A percentile compares a stretch with the other conserved stretches of the same genome.
phyloP scores from a whole-genome alignment of 108 stramenopile species.

The Mediolabrus comicus region DNA sequence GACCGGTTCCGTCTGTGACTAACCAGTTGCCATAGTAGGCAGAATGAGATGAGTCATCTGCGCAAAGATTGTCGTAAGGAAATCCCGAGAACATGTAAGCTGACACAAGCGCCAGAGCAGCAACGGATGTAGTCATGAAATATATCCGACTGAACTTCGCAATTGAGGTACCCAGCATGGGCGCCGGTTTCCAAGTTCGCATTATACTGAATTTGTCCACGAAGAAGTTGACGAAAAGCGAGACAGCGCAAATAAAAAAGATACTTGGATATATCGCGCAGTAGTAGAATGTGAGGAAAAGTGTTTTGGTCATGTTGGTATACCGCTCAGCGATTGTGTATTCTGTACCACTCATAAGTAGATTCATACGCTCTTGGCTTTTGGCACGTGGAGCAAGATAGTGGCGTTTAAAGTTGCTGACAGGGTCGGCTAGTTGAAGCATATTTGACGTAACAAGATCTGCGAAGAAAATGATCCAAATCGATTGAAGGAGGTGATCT shows the following conservation, averaged over 20 bases:
- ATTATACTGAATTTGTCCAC: slow-evolving; percentile 77
- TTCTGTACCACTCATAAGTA: slow-evolving; percentile 71
- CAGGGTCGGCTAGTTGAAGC: slow-evolving; percentile 54
- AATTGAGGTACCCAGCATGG: slow-evolving; percentile 63
- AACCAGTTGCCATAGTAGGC: slow-evolving; percentile 49
- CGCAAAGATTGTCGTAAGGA: slow-evolving; percentile 85
- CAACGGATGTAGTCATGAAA: slow-evolving; percentile 68
- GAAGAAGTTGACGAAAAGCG: slow-evolving; percentile 71
- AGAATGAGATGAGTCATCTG: slow-evolving; percentile 40
- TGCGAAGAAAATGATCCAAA: slow-evolving; percentile 62
- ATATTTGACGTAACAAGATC: slow-evolving; percentile 74
- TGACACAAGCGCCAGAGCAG: slow-evolving; percentile 67
- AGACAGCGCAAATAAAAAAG: slow-evolving; percentile 71
- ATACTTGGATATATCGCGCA: slow-evolving; percentile 74
- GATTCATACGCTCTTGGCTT: slow-evolving; percentile 82
- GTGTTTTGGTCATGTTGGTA: slow-evolving; percentile 59
- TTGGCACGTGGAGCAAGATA: slow-evolving; percentile 75
- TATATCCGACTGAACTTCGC: slow-evolving; percentile 70
- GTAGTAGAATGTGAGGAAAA: slow-evolving; percentile 81
- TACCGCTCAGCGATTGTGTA: slow-evolving; percentile 79
- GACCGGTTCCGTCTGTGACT: slow-evolving; percentile 36
- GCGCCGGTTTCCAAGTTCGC: slow-evolving; percentile 78
- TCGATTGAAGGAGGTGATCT: slow-evolving; percentile 30
- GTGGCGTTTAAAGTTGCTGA: slow-evolving; percentile 70
- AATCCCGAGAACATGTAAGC: slow-evolving; percentile 82